Evolutionary conservation across 257 asterid genomes (phyloP).

Genomic region (Salvia splendens): DNA sequence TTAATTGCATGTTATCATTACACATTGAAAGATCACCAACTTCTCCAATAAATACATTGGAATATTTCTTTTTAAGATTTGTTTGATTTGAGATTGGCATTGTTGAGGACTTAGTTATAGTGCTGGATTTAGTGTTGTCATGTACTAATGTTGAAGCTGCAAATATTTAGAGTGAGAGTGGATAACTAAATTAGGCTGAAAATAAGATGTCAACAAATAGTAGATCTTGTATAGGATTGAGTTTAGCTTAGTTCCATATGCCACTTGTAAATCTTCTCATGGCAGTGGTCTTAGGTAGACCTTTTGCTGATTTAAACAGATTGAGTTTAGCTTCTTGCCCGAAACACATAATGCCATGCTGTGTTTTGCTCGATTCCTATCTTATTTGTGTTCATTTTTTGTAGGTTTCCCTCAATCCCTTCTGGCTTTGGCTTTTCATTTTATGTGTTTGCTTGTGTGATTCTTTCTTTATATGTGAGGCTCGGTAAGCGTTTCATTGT

Average conservation of each 20-base stretch:
- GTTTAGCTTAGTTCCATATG: not conserved
- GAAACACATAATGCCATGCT: not conserved
- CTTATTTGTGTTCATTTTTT: not conserved
- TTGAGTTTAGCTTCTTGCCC: not conserved
- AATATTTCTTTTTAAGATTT: conserved; percentile 5
- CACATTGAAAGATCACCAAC: conserved; percentile 30
- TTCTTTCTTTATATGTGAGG: not conserved
- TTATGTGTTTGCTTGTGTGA: not conserved
- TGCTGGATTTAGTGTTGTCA: not conserved
- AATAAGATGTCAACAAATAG: not conserved
- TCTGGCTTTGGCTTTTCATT: not conserved
- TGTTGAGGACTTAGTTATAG: conserved; percentile 9
- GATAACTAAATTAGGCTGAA: not conserved
- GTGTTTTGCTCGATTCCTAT: not conserved
- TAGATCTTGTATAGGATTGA: not conserved
- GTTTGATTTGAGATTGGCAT: not conserved
- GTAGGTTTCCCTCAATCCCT: not conserved
- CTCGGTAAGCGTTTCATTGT: not conserved
- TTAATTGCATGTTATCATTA: conserved; percentile 28
- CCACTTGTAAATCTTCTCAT: not conserved
- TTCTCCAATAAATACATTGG: conserved; percentile 22
- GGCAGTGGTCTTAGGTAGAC: not conserved
- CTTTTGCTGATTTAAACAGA: not conserved
- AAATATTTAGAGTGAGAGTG: not conserved
- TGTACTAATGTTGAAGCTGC: conserved; percentile 26